Evolutionary conservation across 495 filamentous ascomycete genomes (phyloP), one percentile per base, ranked within the genome.

Genomic region (Extremus antarcticus): DNA sequence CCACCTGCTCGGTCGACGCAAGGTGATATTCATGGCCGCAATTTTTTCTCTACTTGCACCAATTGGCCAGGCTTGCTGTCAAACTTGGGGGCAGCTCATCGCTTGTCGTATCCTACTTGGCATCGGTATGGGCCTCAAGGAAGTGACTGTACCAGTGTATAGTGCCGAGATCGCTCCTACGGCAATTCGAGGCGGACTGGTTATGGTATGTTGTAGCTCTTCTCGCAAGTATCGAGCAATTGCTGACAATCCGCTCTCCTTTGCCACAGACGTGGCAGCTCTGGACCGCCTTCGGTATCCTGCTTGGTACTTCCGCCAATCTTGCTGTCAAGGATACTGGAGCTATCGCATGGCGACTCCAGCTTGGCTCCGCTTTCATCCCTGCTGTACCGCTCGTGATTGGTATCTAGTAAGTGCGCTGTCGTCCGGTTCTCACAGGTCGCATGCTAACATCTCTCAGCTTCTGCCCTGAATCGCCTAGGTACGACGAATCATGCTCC

Each of bases 341-440:
- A 2, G 50, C 41, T 0, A 74, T 82, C 38, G 72, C 85, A 51
- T 91, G 88, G 88, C 75, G 88, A 35, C 73, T 91, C 40, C 86
- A 90, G 73, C 63, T 94, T 15, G 86, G 84, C 3, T 87, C 85
- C 24, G 84, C 88, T 4, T 87, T 86, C 61, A 80, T 91, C 61
- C 86, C 86, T 1, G 82, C 85, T 2, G 73, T 90, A 0, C 85
- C 84, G 2, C 70, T 88, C 2, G 20, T 83, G 1, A 17, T n/a
- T 21, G 41, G 41, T 17, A 45, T 45, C 41, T 45, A 17, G n/a
- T n/a, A n/a, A n/a, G n/a, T n/a, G n/a, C n/a, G n/a, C n/a, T n/a
- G n/a, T n/a, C n/a, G n/a, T n/a, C n/a, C n/a, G n/a, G n/a, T n/a
- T n/a, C n/a, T n/a, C n/a, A n/a, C n/a, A n/a, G n/a, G n/a, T n/a